Percentiles rank a stretch among this genome's conserved stretches.
These are phyloP conservation scores for Talaromyces pinophilus DNA, from an alignment of 2,329 filamentous ascomycete genomes.

Conservation along the genomic window DNA sequence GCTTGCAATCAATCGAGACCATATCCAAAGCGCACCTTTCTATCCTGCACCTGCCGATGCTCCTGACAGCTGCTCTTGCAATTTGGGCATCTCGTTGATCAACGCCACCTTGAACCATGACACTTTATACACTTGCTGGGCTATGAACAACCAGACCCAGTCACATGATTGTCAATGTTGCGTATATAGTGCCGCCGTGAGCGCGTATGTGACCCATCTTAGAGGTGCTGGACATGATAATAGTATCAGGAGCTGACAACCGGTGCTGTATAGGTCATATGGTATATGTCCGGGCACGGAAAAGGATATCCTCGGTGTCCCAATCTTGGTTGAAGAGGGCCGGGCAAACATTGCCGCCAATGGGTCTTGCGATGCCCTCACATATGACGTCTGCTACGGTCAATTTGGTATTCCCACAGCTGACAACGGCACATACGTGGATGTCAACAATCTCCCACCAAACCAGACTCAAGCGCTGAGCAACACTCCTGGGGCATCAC, in stretches of 20 bases:
- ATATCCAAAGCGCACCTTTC: constrained; percentile 15
- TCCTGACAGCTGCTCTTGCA: constrained; percentile 8
- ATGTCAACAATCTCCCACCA: constrained; percentile 10
- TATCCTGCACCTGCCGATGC: not conserved
- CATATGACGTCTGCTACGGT: constrained; percentile 10
- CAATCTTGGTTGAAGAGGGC: constrained; percentile 3
- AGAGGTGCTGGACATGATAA: not conserved
- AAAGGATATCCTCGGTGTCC: constrained; percentile 9
- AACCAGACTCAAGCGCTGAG: constrained; percentile 7
- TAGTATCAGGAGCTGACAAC: not conserved
- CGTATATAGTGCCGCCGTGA: constrained; percentile 7
- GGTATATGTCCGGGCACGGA: constrained; percentile 2
- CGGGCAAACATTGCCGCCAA: constrained; percentile 11
- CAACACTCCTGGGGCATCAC: not conserved
- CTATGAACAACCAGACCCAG: constrained; percentile 1
- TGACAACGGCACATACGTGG: constrained; percentile 8
- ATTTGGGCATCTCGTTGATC: constrained; percentile 1
- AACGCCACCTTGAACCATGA: constrained; percentile 12
- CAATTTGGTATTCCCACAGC: constrained; percentile 3
- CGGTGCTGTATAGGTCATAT: not conserved
- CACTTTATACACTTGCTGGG: constrained; percentile 10
- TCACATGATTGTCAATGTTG: constrained; percentile 12
- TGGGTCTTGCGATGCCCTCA: constrained; percentile 9
- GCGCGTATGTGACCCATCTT: not conserved
- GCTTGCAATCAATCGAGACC: constrained; percentile 3